Evolutionary conservation across 225 moss, liverwort and hornwort genomes (phyloP).

Genomic region (Polytrichum formosum): DNA sequence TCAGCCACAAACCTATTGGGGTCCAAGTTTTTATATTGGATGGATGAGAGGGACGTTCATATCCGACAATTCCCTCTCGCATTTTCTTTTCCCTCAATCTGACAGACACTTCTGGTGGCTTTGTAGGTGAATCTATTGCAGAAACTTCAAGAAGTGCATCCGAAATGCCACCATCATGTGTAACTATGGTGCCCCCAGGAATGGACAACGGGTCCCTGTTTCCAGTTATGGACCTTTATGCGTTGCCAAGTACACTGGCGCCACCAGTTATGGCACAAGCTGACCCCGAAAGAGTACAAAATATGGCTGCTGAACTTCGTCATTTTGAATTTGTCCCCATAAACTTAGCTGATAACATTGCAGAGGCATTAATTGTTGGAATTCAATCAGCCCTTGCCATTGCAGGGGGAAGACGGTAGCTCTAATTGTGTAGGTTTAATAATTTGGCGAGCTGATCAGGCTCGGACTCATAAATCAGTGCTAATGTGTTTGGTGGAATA

Average conservation of each 20-base stretch:
- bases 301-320: constrained; percentile 59
- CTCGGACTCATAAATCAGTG: no score
- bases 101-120: neutral
- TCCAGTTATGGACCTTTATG: constrained; percentile 54
- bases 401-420: constrained; percentile 33
- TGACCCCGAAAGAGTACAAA: constrained; percentile 51
- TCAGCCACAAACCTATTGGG: no score
- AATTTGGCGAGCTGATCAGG: neutral
- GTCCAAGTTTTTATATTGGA: no score
- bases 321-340: constrained; percentile 54
- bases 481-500: no score
- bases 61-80: no score
- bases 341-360: constrained; percentile 51
- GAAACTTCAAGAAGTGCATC: neutral
- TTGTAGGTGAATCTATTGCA: constrained; percentile 2
- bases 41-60: no score
- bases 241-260: constrained; percentile 40
- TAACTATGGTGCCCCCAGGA: constrained; percentile 45
- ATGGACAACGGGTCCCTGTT: constrained; percentile 63
- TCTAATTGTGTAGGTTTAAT: neutral
- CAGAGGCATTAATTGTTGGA: constrained; percentile 56
- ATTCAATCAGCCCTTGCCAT: constrained; percentile 64
- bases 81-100: neutral
- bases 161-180: constrained; percentile 61
- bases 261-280: constrained; percentile 32